These are phyloP conservation scores for Phytophthora pini DNA, from an alignment of 352 stramenopile species.

Conservation along the genomic window DNA sequence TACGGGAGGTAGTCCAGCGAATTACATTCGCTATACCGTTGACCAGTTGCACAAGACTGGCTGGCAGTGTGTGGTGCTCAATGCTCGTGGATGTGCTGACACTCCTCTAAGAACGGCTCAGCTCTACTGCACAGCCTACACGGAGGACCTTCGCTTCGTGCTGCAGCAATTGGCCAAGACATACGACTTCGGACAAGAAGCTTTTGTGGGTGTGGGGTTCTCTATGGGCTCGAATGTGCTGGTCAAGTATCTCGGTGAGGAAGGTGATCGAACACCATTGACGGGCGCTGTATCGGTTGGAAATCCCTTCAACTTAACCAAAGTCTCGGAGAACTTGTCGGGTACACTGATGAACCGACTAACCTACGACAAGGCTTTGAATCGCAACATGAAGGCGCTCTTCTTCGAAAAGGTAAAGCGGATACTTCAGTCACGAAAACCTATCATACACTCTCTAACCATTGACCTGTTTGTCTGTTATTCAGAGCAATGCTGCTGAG, in stretches of 20 bases:
- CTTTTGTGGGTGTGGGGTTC: slow-evolving; percentile 66
- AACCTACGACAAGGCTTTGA: slow-evolving; percentile 62
- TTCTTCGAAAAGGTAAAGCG: slow-evolving; percentile 58
- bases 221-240: slow-evolving; percentile 80
- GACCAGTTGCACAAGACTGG: slow-evolving; percentile 39
- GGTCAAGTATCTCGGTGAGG: slow-evolving; percentile 78
- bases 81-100: slow-evolving; percentile 64
- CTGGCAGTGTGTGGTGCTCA: slow-evolving; percentile 77
- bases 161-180: slow-evolving; percentile 34
- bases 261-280: slow-evolving; percentile 42
- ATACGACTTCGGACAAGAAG: slow-evolving; percentile 49
- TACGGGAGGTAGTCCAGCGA: slow-evolving; percentile 62
- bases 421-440: background rate
- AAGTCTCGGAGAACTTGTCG: slow-evolving; percentile 51
- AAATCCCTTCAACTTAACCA: slow-evolving; percentile 74
- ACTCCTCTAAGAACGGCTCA: slow-evolving; percentile 59
- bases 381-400: slow-evolving; percentile 54
- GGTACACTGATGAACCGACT: slow-evolving; percentile 52
- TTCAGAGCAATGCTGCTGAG: slow-evolving; percentile 38
- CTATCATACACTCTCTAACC: slow-evolving; percentile 2
- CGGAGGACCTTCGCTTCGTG: slow-evolving; percentile 62
- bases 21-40: slow-evolving; percentile 71
- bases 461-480: background rate
- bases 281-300: slow-evolving; percentile 64
- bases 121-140: slow-evolving; percentile 74